Evolutionary conservation across 2,329 filamentous ascomycete genomes (phyloP), one percentile per base, ranked within the genome.

Genomic region (Dryadomyces quercus-mongolicae): DNA sequence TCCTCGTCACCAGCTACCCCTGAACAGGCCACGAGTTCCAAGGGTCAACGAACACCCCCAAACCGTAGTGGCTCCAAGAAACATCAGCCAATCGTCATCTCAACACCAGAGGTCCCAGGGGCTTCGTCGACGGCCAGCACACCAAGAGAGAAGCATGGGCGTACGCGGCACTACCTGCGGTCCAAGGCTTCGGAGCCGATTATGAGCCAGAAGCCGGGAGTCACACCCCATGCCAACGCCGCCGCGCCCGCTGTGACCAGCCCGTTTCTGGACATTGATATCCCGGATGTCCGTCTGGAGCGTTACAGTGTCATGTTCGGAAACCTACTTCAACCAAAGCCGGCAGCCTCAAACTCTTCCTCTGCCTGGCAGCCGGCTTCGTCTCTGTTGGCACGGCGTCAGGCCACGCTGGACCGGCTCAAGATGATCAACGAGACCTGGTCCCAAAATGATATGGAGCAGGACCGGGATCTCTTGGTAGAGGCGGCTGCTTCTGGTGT

Each of bases 261-360:
- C 10, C 68, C 70, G 2, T 67, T 85, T 7, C 71, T 96, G 20
- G 76, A 90, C 61, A 77, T 96, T 16, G 81, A 91, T 52, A 93
- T 96, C 55, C 91, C 92, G 1, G 78, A 80, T 51, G 77, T 87
- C 54, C 81, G 85, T 58, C 75, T 97, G 76, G 92, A 96, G 65
- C 76, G 92, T 50, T 97, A 95, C 62, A 95, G 90, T 61, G 80
- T 96, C 60, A 96, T 96, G 91, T 96, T 97, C 64, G 82, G 84
- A 54, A 80, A 79, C 42, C 74, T 96, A 7, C 71, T 95, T 25
- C 77, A 66, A 67, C 8, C 66, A 67, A 38, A 56, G 56, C 5
- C 44, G 21, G 22, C 22, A 13, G 7, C 21, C 5, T 16, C 42
- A 10, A 21, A 1, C 8, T 15, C 5, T 34, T 25, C 34, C 22